These are phyloP conservation scores for Yarrowia keelungensis DNA, from an alignment of 805 yeast species.

Conservation along the genomic window DNA sequence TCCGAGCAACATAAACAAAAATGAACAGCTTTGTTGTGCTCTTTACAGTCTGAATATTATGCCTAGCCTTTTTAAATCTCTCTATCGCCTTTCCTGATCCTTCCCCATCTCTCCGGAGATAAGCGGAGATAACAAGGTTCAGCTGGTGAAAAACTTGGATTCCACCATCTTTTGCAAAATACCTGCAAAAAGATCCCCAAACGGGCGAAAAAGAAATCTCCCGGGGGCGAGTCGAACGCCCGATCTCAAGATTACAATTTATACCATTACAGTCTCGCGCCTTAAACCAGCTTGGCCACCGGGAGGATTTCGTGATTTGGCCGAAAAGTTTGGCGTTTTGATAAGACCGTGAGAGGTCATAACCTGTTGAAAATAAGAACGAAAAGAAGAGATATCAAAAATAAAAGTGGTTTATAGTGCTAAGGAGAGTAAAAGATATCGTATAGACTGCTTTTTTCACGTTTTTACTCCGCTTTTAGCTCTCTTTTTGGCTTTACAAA, in stretches of 20 bases:
- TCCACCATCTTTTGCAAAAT: not conserved
- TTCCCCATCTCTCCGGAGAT: not conserved
- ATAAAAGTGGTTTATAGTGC: no score
- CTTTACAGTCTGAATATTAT: no score
- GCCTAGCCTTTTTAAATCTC: no score
- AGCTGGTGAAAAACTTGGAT: not conserved
- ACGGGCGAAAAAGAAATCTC: conserved; percentile 5
- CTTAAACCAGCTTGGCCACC: conserved; percentile 25
- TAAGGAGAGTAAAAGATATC: no score
- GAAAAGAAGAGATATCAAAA: no score
- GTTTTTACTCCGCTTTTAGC: no score
- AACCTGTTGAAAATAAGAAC: not conserved
- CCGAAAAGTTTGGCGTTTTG: not conserved
- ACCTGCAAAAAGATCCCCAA: not conserved
- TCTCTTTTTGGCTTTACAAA: not conserved
- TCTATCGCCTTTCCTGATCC: no score
- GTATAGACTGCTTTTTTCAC: no score
- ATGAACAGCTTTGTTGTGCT: no score
- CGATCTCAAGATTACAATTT: conserved; percentile 20
- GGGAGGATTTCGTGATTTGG: conserved; percentile 12
- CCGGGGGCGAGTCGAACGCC: conserved; percentile 23
- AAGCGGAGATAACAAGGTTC: not conserved
- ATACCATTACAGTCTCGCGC: conserved; percentile 18
- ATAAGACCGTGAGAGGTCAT: not conserved
- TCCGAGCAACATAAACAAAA: not conserved